Conservation (phyloP, 345 rosid genomes). For the Excoecaria cochinchinensis region DNA sequence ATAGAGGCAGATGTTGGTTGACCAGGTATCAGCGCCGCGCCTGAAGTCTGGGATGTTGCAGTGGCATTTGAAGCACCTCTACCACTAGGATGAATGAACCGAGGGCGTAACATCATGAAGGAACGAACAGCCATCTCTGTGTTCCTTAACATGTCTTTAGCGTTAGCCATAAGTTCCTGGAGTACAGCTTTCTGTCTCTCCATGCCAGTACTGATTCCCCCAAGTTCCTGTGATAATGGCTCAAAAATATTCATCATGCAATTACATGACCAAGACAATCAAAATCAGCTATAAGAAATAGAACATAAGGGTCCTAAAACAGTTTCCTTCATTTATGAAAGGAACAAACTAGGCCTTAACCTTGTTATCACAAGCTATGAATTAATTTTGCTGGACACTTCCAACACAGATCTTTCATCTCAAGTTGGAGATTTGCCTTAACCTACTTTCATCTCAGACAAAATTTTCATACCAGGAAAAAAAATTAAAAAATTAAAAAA, state of each 20-base stretch:
- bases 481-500: too few species aligned
- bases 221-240: slow-evolving; percentile 67
- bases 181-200: slow-evolving; percentile 80
- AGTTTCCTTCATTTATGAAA: neutral
- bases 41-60: slow-evolving; percentile 63
- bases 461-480: neutral
- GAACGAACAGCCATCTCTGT: slow-evolving; percentile 88
- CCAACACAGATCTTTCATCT: neutral
- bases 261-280: slow-evolving; percentile 3
- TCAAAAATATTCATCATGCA: neutral
- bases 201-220: slow-evolving; percentile 75
- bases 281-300: neutral
- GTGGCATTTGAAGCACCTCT: slow-evolving; percentile 50
- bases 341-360: neutral
- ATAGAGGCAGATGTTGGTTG: slow-evolving; percentile 50
- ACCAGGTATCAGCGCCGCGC: slow-evolving; percentile 45
- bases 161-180: slow-evolving; percentile 74
- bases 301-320: neutral
- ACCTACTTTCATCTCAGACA: neutral
- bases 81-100: slow-evolving; percentile 58
- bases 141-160: slow-evolving; percentile 76
- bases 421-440: neutral
- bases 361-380: neutral
- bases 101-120: slow-evolving; percentile 75
- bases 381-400: neutral